phyloP scores from a whole-genome alignment of 495 filamentous ascomycete species.

The Penicillium antarcticum region DNA sequence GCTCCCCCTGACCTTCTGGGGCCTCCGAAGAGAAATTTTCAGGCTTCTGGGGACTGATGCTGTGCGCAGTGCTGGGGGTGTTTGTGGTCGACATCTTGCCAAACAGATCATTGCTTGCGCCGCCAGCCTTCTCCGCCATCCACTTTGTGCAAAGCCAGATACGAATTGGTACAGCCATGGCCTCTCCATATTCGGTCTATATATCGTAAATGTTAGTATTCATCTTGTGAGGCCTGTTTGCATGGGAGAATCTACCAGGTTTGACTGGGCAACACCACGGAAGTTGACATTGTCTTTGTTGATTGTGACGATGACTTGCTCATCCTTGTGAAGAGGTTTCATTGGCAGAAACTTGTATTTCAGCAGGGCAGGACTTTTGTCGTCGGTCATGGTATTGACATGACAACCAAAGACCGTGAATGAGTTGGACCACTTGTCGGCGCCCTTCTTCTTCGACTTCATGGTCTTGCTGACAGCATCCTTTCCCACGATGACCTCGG shows the following conservation, averaged over 20 bases:
- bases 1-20: too few relatives aligned
- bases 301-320: conserved; percentile 4
- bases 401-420: not conserved
- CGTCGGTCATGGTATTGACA: conserved; percentile 1
- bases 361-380: not conserved
- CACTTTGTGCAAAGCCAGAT: conserved; percentile 7
- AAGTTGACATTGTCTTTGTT: not conserved
- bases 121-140: not conserved
- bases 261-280: too few relatives aligned
- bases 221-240: not conserved
- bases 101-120: not conserved
- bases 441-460: not conserved
- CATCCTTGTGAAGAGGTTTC: not conserved
- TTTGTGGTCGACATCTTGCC: not conserved
- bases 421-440: not conserved
- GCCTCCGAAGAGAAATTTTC: too few relatives aligned
- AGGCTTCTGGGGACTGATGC: not conserved
- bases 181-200: conserved; percentile 1
- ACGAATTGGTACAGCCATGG: conserved; percentile 8
- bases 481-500: too few relatives aligned
- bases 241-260: not conserved
- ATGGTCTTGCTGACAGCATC: too few relatives aligned
- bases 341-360: not conserved
- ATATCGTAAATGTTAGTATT: not conserved
- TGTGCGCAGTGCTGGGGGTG: not conserved